Conservation (phyloP, 352 stramenopile species). For the Pythium coloratum region DNA sequence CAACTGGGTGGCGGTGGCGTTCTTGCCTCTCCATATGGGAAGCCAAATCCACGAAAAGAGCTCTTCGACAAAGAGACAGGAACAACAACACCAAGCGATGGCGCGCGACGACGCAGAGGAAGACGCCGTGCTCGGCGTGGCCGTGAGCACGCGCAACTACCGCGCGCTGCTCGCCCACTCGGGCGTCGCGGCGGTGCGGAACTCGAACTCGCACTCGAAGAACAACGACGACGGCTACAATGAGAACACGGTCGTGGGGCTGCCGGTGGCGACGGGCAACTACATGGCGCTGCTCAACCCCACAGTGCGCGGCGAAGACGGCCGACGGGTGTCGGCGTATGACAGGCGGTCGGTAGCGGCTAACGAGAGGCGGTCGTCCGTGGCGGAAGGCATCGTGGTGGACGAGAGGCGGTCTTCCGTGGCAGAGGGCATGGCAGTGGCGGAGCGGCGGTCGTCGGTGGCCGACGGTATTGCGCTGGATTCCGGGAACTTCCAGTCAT, state of each 20-base stretch:
- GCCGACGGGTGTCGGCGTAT: background rate
- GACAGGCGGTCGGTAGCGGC: background rate
- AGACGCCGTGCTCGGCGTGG: conserved; percentile 43
- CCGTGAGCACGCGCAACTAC: conserved; percentile 26
- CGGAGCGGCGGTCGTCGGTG: conserved; percentile 10
- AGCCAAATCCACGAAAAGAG: conserved; percentile 2
- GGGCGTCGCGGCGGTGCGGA: background rate
- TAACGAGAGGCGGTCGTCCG: conserved; percentile 1
- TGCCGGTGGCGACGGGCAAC: conserved; percentile 40
- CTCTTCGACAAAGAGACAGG: background rate
- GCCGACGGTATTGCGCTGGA: conserved; percentile 19
- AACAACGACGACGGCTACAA: conserved; percentile 18
- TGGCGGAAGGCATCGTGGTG: background rate
- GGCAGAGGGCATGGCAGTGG: background rate
- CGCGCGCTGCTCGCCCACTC: conserved; percentile 18
- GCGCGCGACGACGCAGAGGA: conserved; percentile 12
- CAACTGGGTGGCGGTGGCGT: background rate
- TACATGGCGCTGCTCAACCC: conserved; percentile 26
- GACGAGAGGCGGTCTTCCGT: conserved; percentile 5
- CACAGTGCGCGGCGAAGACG: background rate
- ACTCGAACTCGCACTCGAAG: background rate
- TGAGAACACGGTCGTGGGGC: conserved; percentile 28
- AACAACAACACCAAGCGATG: background rate
- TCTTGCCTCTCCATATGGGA: background rate
- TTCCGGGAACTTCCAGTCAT: conserved; percentile 26